A percentile compares a stretch with the other conserved stretches of the same genome.
These are phyloP conservation scores for Erucastrum elatum DNA, from an alignment of 345 rosid species.

Conservation along the genomic window DNA sequence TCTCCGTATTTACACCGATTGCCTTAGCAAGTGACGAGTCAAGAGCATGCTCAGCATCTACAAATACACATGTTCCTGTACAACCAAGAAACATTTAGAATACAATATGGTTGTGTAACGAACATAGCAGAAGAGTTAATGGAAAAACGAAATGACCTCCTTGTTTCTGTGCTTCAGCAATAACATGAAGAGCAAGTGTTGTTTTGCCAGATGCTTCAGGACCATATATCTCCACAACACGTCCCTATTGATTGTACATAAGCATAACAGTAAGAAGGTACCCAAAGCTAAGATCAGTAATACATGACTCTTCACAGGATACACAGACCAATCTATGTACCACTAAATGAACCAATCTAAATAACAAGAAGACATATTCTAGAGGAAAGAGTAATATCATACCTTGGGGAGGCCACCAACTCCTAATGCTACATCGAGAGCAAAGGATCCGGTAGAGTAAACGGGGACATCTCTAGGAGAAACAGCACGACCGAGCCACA, in stretches of 20 bases:
- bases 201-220: constrained; percentile 99
- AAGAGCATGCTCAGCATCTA: constrained; percentile 99
- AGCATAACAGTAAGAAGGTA: constrained; percentile 24
- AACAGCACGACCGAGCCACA: constrained; percentile 85
- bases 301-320: neutral
- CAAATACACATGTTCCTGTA: constrained; percentile 84
- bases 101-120: neutral
- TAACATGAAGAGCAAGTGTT: constrained; percentile 90
- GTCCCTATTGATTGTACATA: constrained; percentile 55
- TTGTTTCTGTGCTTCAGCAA: constrained; percentile 95
- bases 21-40: constrained; percentile 80
- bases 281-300: constrained; percentile 2
- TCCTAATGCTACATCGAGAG: constrained; percentile 82
- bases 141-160: constrained; percentile 63
- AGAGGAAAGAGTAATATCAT: constrained; percentile 11
- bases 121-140: neutral
- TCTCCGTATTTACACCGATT: constrained; percentile 89
- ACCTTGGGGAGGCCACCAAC: constrained; percentile 98
- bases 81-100: constrained; percentile 1
- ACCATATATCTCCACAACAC: constrained; percentile 95
- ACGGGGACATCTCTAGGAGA: constrained; percentile 74
- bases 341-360: neutral
- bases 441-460: constrained; percentile 86
- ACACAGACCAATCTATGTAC: neutral
- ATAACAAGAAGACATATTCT: neutral